Base-by-base conservation (phyloP, 1,284 basidiomycete species). In the Athelia psychrophila region DNA sequence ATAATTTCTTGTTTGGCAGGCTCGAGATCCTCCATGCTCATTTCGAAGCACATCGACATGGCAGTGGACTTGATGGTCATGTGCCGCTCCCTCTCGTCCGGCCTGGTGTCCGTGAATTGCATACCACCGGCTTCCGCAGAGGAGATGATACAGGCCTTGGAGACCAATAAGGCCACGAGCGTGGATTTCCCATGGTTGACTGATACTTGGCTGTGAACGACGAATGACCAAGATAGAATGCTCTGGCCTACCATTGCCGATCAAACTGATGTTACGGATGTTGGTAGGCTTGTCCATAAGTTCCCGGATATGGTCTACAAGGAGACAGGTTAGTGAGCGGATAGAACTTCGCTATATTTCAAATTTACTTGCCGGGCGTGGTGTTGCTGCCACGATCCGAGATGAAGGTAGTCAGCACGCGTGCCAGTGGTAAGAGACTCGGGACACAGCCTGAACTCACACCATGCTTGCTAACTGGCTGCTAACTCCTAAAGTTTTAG, bases 181-280 rank as follows among this genome's bases (percentile, higher is more conserved):
- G 97, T 99, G 54, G 97, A 99, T 79, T 99, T 99, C 79, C 97
- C 97, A 82, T 99, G 97, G 77, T 99, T 97, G 86, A 99, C 94
- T 92, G 61, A 19, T 54, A 44, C 56, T n/a, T n/a, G n/a, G 48
- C 47, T 47, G 56, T 47, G 54, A 46, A 20, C 52, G 57, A 56
- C 63, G 46, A 58, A 53, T 62, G 51, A 48, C 47, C 44, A 8
- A 9, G 38, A 16, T n/a, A 48, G 58, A 56, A 51, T 57, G 49
- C 32, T 27, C 6, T 19, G 23, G 8, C 44, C 12, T 18, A 46
- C 44, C 44, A 40, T 47, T 44, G 47, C 13, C 44, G 49, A 51
- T 96, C 67, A 96, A 93, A 84, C 91, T 94, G 95, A 98, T 98
- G 85, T 98, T 98, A 77, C 93, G 88, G 74, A 95, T 95, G 77